A percentile compares a stretch with the other conserved stretches of the same genome.
phyloP scores from a whole-genome alignment of 257 asterid species.

The Echium plantagineum region DNA sequence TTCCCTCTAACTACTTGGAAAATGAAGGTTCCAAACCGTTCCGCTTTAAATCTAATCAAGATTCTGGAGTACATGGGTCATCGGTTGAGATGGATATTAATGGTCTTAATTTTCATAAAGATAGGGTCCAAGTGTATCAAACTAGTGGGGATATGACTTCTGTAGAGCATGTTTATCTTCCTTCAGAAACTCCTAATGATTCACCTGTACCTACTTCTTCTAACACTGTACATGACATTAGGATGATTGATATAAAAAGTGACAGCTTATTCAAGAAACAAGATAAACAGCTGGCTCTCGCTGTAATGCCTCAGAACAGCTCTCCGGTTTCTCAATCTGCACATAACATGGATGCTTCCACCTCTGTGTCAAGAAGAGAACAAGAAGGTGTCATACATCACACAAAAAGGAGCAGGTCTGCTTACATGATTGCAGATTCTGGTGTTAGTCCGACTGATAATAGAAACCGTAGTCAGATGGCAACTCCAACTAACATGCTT shows the following conservation, averaged over 20 bases:
- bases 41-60: constrained; percentile 25
- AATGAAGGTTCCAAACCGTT: constrained; percentile 29
- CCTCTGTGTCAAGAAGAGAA: constrained; percentile 47
- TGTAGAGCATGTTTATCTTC: constrained; percentile 33
- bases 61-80: constrained; percentile 27
- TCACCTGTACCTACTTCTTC: constrained; percentile 15
- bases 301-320: constrained; percentile 27
- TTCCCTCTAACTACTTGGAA: constrained; percentile 34
- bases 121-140: constrained; percentile 30
- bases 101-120: constrained; percentile 22
- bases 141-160: constrained; percentile 48
- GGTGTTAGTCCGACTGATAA: constrained; percentile 36
- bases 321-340: constrained; percentile 22
- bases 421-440: constrained; percentile 34
- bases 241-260: constrained; percentile 9
- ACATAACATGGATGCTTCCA: constrained; percentile 26
- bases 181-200: constrained; percentile 17
- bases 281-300: constrained; percentile 22
- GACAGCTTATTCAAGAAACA: constrained; percentile 18
- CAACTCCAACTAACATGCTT: constrained; percentile 36
- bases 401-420: constrained; percentile 45
- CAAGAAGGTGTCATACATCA: constrained; percentile 33
- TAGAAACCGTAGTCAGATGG: constrained; percentile 33
- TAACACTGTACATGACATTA: constrained; percentile 10
- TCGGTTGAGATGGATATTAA: constrained; percentile 32